These are phyloP conservation scores for Cutaneotrichosporon cyanovorans DNA, from an alignment of 1,284 basidiomycete genomes.

Conservation along the genomic window DNA sequence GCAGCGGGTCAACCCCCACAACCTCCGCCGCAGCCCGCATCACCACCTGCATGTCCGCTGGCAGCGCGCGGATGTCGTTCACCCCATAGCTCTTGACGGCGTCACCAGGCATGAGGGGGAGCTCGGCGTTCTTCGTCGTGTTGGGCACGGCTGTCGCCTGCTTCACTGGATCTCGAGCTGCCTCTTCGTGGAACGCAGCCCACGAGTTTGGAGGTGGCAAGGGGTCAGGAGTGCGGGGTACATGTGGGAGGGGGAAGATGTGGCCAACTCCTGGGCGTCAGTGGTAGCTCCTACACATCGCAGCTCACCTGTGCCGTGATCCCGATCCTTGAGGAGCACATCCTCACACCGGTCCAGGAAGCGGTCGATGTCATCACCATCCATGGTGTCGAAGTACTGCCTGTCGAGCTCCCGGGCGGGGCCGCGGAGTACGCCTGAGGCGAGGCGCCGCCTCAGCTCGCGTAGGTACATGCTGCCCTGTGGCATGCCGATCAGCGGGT, in stretches of 20 bases:
- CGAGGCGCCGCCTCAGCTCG: slow-evolving; percentile 45
- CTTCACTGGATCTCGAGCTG: not conserved
- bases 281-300: slow-evolving; percentile 4
- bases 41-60: slow-evolving; percentile 22
- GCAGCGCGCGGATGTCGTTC: slow-evolving; percentile 26
- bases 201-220: slow-evolving; percentile 15
- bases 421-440: slow-evolving; percentile 30
- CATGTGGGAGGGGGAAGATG: slow-evolving; percentile 17
- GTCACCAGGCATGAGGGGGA: slow-evolving; percentile 37
- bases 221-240: not conserved
- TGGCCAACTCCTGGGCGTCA: not conserved
- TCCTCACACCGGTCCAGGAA: slow-evolving; percentile 27
- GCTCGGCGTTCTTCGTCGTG: slow-evolving; percentile 12
- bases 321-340: slow-evolving; percentile 27
- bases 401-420: not conserved
- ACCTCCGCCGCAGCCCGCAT: slow-evolving; percentile 24
- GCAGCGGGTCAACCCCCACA: slow-evolving; percentile 20
- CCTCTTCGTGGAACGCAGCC: slow-evolving; percentile 16
- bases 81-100: slow-evolving; percentile 23
- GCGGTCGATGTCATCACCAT: slow-evolving; percentile 26
- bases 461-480: slow-evolving; percentile 52
- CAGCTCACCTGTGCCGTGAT: slow-evolving; percentile 7
- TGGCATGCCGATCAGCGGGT: slow-evolving; percentile 60
- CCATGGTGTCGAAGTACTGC: slow-evolving; percentile 20
- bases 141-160: slow-evolving; percentile 1